These are phyloP conservation scores for Aspergillus sojae DNA, from an alignment of 2,329 filamentous ascomycete genomes.

Conservation along the genomic window DNA sequence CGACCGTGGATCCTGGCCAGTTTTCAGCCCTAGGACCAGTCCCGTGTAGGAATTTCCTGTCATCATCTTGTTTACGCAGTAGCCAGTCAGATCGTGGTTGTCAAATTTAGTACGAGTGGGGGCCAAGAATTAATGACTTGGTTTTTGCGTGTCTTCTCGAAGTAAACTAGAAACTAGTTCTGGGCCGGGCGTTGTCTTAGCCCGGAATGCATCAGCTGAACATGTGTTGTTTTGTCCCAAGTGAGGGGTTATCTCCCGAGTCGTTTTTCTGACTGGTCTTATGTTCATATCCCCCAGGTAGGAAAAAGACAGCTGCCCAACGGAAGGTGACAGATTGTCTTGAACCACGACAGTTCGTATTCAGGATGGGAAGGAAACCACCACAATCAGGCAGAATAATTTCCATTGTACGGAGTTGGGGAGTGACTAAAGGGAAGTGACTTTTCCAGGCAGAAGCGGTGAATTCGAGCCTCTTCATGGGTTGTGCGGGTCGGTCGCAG, in stretches of 20 bases:
- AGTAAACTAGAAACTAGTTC: slow-evolving; percentile 27
- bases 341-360: not conserved
- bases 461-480: slow-evolving; percentile 18
- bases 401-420: not conserved
- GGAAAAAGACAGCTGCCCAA: not conserved
- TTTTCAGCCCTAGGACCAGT: not conserved
- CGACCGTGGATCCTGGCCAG: not conserved
- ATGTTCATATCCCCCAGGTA: not conserved
- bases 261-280: not conserved
- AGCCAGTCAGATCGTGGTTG: not conserved
- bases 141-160: slow-evolving; percentile 23
- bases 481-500: slow-evolving; percentile 6
- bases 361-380: not conserved
- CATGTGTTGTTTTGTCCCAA: not conserved
- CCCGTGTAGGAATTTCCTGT: not conserved
- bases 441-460: slow-evolving; percentile 24
- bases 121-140: slow-evolving; percentile 1
- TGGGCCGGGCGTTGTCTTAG: slow-evolving; percentile 5
- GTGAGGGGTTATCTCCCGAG: not conserved
- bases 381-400: not conserved
- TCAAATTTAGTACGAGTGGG: slow-evolving; percentile 1
- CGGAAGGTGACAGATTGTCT: not conserved
- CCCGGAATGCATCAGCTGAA: not conserved
- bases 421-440: not conserved
- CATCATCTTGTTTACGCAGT: not conserved